phyloP scores from a whole-genome alignment of 305 asterid species.

The Fraxinus sp. region DNA sequence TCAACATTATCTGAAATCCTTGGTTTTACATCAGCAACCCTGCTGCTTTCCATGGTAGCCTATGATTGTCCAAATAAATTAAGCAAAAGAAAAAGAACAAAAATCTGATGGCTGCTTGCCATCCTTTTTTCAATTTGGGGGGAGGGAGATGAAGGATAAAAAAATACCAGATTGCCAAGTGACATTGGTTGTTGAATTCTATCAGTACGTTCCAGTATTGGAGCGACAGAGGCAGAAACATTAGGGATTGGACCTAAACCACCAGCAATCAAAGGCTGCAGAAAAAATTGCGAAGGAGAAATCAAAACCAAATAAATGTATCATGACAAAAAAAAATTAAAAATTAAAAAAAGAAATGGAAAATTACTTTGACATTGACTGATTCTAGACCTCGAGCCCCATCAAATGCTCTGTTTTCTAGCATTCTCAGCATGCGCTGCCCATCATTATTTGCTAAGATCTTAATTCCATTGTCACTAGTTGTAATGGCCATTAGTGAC shows the following conservation, averaged over 20 bases:
- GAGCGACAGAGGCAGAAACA: constrained; percentile 58
- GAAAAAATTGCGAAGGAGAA: constrained; percentile 10
- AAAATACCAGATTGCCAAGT: constrained; percentile 61
- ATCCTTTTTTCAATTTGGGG: constrained; percentile 2
- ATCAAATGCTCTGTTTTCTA: constrained; percentile 81
- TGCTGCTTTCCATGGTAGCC: constrained; percentile 80
- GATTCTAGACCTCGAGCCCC: constrained; percentile 74
- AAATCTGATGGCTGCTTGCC: background rate
- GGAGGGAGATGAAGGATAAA: constrained; percentile 8
- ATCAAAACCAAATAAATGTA: constrained; percentile 10
- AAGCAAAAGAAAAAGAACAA: constrained; percentile 21
- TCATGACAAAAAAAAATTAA: background rate
- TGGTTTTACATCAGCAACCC: constrained; percentile 82
- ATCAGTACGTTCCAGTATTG: constrained; percentile 66
- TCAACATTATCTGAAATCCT: constrained; percentile 65
- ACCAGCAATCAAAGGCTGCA: constrained; percentile 73
- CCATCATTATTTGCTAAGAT: constrained; percentile 80
- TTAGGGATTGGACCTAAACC: constrained; percentile 64
- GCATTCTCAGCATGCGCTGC: constrained; percentile 83
- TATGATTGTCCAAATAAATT: constrained; percentile 34
- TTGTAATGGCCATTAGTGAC: constrained; percentile 79
- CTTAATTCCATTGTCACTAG: constrained; percentile 88
- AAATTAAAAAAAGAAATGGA: background rate
- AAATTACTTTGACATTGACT: constrained; percentile 65
- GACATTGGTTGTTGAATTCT: constrained; percentile 82